Evolutionary conservation across 2,329 filamentous ascomycete species (phyloP).

Genomic region (Fusarium sp.): DNA sequence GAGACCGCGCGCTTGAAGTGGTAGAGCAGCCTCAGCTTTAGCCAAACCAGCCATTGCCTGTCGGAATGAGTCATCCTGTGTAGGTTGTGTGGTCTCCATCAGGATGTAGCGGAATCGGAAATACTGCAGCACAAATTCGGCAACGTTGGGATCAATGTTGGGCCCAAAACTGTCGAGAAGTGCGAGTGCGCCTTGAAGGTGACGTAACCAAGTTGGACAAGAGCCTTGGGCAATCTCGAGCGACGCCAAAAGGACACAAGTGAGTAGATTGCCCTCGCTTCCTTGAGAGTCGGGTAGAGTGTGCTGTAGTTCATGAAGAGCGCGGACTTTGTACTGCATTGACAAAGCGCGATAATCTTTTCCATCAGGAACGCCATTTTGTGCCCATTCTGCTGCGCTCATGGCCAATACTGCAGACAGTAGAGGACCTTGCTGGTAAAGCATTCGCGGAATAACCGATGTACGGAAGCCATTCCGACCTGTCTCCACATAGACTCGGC

Average conservation of each 20-base stretch:
- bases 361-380: constrained; percentile 33
- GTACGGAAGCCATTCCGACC: constrained; percentile 41
- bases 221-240: constrained; percentile 47
- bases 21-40: constrained; percentile 28
- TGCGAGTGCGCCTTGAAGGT: constrained; percentile 46
- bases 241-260: constrained; percentile 44
- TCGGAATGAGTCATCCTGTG: constrained; percentile 21
- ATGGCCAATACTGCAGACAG: constrained; percentile 44
- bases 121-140: constrained; percentile 43
- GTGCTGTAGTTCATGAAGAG: constrained; percentile 40
- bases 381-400: constrained; percentile 47
- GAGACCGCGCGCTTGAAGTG: constrained; percentile 22
- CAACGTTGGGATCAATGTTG: constrained; percentile 32
- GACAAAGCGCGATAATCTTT: constrained; percentile 43
- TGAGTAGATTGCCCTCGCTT: constrained; percentile 43
- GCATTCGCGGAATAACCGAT: constrained; percentile 44
- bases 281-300: constrained; percentile 25
- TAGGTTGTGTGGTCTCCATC: constrained; percentile 45
- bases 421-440: constrained; percentile 35
- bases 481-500: constrained; percentile 47
- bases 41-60: constrained; percentile 31
- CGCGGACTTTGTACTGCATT: constrained; percentile 44
- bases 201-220: constrained; percentile 40
- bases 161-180: constrained; percentile 42
- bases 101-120: constrained; percentile 47